phyloP scores from a whole-genome alignment of 164 flowering plant species.

The Sedum album region DNA sequence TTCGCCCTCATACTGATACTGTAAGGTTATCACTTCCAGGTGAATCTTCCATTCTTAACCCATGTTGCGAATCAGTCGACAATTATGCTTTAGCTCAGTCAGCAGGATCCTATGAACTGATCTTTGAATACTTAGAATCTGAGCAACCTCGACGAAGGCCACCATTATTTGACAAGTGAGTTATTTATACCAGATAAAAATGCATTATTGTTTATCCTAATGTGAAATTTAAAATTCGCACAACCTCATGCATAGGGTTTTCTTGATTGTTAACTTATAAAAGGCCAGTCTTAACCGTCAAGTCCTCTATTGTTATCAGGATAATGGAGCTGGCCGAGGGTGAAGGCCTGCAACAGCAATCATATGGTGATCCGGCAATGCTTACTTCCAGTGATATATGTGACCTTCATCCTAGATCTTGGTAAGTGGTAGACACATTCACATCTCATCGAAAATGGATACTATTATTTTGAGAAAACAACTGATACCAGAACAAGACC shows the following conservation, averaged over 20 bases:
- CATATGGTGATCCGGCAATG: conserved; percentile 47
- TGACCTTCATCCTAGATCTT: conserved; percentile 64
- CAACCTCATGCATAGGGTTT: neutral
- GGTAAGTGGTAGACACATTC: conserved; percentile 32
- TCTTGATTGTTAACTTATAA: neutral
- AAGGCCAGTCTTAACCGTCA: too few relatives aligned
- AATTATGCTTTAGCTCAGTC: conserved; percentile 13
- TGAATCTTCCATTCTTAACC: conserved; percentile 12
- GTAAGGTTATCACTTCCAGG: conserved; percentile 6
- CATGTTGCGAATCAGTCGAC: conserved; percentile 15
- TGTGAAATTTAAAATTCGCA: neutral
- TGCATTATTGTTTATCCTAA: neutral
- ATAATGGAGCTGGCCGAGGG: conserved; percentile 45
- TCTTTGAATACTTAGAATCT: too few relatives aligned
- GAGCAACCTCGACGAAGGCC: conserved; percentile 58
- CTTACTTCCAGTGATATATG: conserved; percentile 31
- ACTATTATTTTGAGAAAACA: neutral
- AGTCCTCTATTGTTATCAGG: conserved; percentile 40
- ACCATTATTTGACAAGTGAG: conserved; percentile 63
- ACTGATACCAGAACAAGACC: neutral
- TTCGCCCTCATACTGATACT: conserved; percentile 21
- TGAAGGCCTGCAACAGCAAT: conserved; percentile 17
- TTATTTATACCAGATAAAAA: neutral
- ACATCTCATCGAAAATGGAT: neutral
- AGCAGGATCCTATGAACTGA: conserved; percentile 15